Percentiles rank a stretch among this genome's conserved stretches.
Evolutionary conservation across 352 stramenopile species (phyloP).

Genomic region (Globisporangium uncinulatum): DNA sequence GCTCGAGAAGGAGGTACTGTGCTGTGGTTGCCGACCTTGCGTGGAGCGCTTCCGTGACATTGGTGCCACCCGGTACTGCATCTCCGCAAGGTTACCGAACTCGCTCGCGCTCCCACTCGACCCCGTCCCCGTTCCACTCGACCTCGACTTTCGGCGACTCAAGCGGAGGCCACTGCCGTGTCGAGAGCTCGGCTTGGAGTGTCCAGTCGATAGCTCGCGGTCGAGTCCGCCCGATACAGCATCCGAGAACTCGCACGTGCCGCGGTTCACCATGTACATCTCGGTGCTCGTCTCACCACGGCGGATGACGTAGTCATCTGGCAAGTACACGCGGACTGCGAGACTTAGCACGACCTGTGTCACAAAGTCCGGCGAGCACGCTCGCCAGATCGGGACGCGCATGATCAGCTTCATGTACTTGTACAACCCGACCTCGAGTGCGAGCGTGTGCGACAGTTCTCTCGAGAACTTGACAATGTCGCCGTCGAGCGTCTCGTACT

Average conservation of each 20-base stretch:
- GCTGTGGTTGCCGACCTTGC: not conserved
- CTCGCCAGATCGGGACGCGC: conserved; percentile 29
- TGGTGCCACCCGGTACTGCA: conserved; percentile 1
- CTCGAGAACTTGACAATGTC: conserved; percentile 45
- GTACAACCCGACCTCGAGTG: conserved; percentile 60
- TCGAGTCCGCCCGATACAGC: not conserved
- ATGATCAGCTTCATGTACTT: conserved; percentile 64
- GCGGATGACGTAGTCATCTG: conserved; percentile 56
- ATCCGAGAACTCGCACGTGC: conserved; percentile 35
- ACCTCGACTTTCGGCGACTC: conserved; percentile 1
- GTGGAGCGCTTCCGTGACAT: not conserved
- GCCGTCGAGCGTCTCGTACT: conserved; percentile 61
- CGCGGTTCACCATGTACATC: conserved; percentile 66
- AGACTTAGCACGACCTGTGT: conserved; percentile 48
- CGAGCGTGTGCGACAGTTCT: conserved; percentile 54
- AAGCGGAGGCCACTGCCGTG: not conserved
- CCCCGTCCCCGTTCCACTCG: not conserved
- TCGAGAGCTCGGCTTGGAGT: not conserved
- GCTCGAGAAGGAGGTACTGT: not conserved
- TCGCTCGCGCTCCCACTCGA: not conserved
- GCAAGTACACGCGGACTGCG: conserved; percentile 50
- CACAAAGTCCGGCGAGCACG: conserved; percentile 45
- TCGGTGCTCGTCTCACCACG: conserved; percentile 41
- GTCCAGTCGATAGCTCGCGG: not conserved
- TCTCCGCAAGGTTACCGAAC: not conserved